phyloP scores from a whole-genome alignment of 441 rosid species.

The Adansonia madagascariensis region DNA sequence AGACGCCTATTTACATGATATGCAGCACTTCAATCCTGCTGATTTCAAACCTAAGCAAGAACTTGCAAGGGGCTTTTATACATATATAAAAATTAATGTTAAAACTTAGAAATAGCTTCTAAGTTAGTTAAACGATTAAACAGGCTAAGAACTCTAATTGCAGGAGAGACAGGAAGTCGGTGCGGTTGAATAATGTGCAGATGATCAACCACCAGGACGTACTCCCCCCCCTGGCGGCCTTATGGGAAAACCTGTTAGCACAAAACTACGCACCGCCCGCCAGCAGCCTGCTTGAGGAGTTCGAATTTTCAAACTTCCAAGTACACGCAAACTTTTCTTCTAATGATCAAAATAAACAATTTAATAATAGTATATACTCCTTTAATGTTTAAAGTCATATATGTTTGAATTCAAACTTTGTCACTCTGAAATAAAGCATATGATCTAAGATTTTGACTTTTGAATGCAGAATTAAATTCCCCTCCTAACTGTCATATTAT shows the following conservation, averaged over 20 bases:
- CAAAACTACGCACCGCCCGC: not conserved
- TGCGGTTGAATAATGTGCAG: not conserved
- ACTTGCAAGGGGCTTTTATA: too few species aligned
- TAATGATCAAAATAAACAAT: not conserved
- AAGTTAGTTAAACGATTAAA: too few species aligned
- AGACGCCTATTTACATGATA: too few species aligned
- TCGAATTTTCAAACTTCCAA: not conserved
- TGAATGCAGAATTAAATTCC: not conserved
- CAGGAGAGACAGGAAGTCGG: not conserved
- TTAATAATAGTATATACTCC: not conserved
- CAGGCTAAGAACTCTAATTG: too few species aligned
- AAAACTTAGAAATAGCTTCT: too few species aligned
- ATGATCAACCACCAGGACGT: too few species aligned
- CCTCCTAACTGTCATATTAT: not conserved
- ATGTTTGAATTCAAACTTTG: conserved; percentile 1
- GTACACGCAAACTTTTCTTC: not conserved
- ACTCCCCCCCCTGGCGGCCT: not conserved
- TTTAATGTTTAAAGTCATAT: not conserved
- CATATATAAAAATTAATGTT: too few species aligned
- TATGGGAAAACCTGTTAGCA: not conserved
- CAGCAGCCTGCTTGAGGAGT: not conserved
- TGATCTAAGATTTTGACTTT: not conserved
- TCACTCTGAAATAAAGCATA: not conserved
- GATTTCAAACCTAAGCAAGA: too few species aligned
- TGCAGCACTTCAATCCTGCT: too few species aligned